Conservation (phyloP, 1,284 basidiomycete species). For the Ustilago shanxiensis region DNA sequence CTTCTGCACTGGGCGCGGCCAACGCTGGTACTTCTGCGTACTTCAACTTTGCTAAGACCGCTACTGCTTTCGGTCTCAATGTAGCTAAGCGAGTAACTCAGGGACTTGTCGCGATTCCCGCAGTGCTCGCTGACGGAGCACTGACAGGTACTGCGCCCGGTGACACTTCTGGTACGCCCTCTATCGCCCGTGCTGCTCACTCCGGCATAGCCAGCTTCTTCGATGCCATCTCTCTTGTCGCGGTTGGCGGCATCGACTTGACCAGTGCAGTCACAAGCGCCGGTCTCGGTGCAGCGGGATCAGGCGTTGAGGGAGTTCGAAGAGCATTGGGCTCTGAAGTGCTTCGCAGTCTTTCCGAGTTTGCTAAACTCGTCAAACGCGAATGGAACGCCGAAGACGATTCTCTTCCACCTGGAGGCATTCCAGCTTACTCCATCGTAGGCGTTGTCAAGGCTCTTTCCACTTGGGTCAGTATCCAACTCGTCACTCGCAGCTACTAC, state of each 20-base stretch:
- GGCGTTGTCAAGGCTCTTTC: constrained; percentile 58
- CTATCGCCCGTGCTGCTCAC: constrained; percentile 45
- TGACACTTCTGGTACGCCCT: constrained; percentile 25
- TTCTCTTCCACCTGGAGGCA: constrained; percentile 61
- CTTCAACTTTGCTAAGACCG: constrained; percentile 54
- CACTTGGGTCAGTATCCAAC: constrained; percentile 62
- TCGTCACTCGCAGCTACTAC: constrained; percentile 56
- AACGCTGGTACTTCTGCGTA: constrained; percentile 59
- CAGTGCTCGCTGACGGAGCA: constrained; percentile 54
- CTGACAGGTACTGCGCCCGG: constrained; percentile 49
- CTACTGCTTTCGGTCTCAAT: constrained; percentile 54
- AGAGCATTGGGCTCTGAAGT: constrained; percentile 59
- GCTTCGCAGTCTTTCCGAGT: constrained; percentile 50
- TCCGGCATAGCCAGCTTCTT: constrained; percentile 60
- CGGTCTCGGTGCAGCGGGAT: constrained; percentile 56
- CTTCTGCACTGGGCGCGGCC: constrained; percentile 49
- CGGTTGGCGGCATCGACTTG: constrained; percentile 61
- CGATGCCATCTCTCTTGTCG: constrained; percentile 56
- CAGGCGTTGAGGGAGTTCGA: constrained; percentile 56
- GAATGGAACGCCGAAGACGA: constrained; percentile 60
- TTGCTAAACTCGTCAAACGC: constrained; percentile 57
- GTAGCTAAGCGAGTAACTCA: constrained; percentile 63
- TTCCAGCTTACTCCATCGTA: constrained; percentile 59
- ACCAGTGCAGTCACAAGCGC: constrained; percentile 60
- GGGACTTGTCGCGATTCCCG: constrained; percentile 54